These are phyloP conservation scores for Paramyrothecium roridum DNA, from an alignment of 2,329 filamentous ascomycete species.

Conservation along the genomic window DNA sequence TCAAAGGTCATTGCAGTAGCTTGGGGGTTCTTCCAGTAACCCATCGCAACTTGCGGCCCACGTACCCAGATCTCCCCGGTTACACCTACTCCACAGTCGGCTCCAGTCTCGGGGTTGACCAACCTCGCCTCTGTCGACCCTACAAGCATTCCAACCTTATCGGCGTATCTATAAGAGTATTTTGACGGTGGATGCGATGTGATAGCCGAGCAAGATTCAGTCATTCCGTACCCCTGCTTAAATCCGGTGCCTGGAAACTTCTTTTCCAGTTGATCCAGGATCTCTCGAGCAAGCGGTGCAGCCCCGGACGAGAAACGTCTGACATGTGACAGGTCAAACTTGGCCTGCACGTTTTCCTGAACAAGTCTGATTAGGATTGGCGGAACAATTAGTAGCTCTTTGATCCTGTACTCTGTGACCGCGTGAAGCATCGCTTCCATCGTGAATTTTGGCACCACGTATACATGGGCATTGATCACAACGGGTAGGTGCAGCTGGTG, in stretches of 20 bases:
- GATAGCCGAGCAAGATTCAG: constrained; percentile 61
- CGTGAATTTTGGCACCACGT: too few species aligned
- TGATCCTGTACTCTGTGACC: too few species aligned
- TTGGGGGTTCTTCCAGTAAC: constrained; percentile 40
- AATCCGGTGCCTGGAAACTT: constrained; percentile 59
- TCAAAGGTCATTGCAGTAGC: constrained; percentile 49
- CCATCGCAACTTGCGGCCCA: constrained; percentile 47
- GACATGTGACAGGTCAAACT: constrained; percentile 55
- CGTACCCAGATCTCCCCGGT: constrained; percentile 45
- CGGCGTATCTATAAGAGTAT: constrained; percentile 55
- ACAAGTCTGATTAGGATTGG: too few species aligned
- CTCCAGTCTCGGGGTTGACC: constrained; percentile 48
- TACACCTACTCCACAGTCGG: constrained; percentile 48
- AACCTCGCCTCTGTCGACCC: constrained; percentile 59
- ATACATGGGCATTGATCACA: constrained; percentile 19
- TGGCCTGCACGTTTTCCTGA: constrained; percentile 24
- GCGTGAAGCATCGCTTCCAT: too few species aligned
- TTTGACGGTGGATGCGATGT: constrained; percentile 56
- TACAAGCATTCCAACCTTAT: constrained; percentile 53
- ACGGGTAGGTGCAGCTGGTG: constrained; percentile 62
- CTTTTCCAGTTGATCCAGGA: constrained; percentile 51
- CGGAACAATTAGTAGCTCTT: too few species aligned
- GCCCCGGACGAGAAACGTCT: constrained; percentile 58
- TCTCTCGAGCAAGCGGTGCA: constrained; percentile 54
- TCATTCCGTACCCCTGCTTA: constrained; percentile 68